These are phyloP conservation scores for Lactarius akahatsu DNA, from an alignment of 768 basidiomycete genomes.

Conservation along the genomic window DNA sequence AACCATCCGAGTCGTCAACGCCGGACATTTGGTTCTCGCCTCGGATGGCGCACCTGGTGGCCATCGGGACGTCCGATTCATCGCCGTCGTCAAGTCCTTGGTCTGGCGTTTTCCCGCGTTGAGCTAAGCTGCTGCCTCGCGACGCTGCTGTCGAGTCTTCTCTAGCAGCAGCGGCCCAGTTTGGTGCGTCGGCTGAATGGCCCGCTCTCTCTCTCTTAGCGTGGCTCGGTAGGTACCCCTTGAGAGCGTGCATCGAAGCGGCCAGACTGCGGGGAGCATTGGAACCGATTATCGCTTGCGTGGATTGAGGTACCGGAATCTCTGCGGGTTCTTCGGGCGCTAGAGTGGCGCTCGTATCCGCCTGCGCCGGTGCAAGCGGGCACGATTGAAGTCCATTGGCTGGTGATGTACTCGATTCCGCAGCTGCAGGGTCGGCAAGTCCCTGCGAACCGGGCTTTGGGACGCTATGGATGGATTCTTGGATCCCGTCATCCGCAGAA, in stretches of 20 bases:
- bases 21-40: conserved; percentile 3
- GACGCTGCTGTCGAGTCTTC: conserved; percentile 5
- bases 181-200: conserved; percentile 16
- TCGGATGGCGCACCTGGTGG: conserved; percentile 18
- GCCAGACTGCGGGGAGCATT: conserved; percentile 1
- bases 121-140: not conserved
- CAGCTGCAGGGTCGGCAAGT: not conserved
- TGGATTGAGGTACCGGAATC: not conserved
- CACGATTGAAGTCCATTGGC: not conserved
- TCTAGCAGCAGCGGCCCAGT: conserved; percentile 20
- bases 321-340: not conserved
- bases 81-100: not conserved
- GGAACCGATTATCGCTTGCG: not conserved
- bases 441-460: not conserved
- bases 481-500: not conserved
- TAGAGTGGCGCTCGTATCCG: not conserved
- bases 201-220: not conserved
- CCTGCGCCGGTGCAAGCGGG: not conserved
- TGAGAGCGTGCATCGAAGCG: conserved; percentile 15
- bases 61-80: not conserved
- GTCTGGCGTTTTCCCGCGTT: not conserved
- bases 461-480: not conserved
- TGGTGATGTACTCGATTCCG: not conserved
- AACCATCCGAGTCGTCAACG: conserved; percentile 19
- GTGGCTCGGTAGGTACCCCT: not conserved